Base-by-base conservation (phyloP, 345 rosid genomes). In the Acer negundo region DNA sequence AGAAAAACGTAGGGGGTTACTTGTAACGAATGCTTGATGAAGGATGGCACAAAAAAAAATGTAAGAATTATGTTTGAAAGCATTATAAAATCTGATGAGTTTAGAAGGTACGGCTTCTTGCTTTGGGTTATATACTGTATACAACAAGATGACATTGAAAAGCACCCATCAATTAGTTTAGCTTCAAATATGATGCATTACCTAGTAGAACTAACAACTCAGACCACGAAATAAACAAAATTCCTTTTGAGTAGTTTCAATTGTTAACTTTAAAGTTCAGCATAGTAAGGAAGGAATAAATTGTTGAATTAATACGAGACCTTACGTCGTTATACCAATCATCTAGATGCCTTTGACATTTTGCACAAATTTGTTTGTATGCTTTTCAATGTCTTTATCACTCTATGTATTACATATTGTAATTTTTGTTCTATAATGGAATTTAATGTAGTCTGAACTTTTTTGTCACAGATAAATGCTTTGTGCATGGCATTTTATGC, bases 401-500 rank as follows among this genome's bases (percentile, higher is more conserved):
- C 46, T 62, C 13, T 62, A 55, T 26, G 44, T 58, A 35, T 61
- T 78, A 12, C 26, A 69, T 66, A 46, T 61, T 24, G 5, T 58
- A 55, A 17, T 56, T 71, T 71, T 64, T 46, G 26, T 73, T 65
- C 35, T 38, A 28, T 44, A 13, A 61, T 40, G 49, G 16, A 20
- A 24, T 35, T 69, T 47, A 22, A 24, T 17, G 75, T 67, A 66
- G n/a, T 62, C 47, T 74, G 38, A 17, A 38, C 77, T 46, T 8
- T 74, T 81, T 24, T 75, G 70, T 84, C 79, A 78, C 76, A 96
- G 98, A 91, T 96, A 84, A 87, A 91, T 76, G 97, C 97, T 44
- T 81, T 96, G 80, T 86, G 93, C 83, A 88, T 92, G 97, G 98
- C 99, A 76, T 96, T 96, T 85, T 94, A 89, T 83, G 99, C 97